A percentile compares a stretch with the other conserved stretches of the same genome.
phyloP scores from a whole-genome alignment of 371 early-diverging fungal genomes.

The Cokeromyces recurvatus region DNA sequence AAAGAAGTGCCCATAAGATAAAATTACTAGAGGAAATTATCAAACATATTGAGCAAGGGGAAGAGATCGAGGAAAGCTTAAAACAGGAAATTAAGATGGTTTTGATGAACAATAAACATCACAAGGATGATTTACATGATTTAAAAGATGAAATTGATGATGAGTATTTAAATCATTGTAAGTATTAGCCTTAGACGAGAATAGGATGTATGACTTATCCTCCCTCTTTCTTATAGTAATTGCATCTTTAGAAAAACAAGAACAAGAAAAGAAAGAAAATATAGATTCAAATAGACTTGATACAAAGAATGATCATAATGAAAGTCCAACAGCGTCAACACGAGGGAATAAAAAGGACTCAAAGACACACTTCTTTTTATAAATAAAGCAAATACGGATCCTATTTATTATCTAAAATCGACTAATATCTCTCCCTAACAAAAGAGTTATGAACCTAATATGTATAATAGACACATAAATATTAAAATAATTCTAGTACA shows the following conservation, averaged over 20 bases:
- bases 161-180: slow-evolving; percentile 37
- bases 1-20: slow-evolving; percentile 38
- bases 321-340: background rate
- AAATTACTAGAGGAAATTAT: slow-evolving; percentile 34
- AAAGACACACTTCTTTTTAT: no score
- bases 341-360: background rate
- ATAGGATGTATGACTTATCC: background rate
- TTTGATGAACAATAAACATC: slow-evolving; percentile 18
- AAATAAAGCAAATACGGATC: no score
- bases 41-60: slow-evolving; percentile 32
- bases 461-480: background rate
- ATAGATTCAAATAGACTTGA: no score
- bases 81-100: slow-evolving; percentile 40
- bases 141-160: slow-evolving; percentile 18
- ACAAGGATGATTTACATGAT: background rate
- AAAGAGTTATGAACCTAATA: slow-evolving; percentile 60
- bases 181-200: no score
- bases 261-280: background rate
- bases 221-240: slow-evolving; percentile 12
- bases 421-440: slow-evolving; percentile 59
- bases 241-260: slow-evolving; percentile 27
- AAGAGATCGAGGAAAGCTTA: slow-evolving; percentile 24
- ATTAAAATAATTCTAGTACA: background rate
- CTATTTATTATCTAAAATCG: no score
- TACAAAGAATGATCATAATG: no score